Evolutionary conservation across 208 protist genomes (phyloP).

Genomic region (Strigomonas oncopelti): DNA sequence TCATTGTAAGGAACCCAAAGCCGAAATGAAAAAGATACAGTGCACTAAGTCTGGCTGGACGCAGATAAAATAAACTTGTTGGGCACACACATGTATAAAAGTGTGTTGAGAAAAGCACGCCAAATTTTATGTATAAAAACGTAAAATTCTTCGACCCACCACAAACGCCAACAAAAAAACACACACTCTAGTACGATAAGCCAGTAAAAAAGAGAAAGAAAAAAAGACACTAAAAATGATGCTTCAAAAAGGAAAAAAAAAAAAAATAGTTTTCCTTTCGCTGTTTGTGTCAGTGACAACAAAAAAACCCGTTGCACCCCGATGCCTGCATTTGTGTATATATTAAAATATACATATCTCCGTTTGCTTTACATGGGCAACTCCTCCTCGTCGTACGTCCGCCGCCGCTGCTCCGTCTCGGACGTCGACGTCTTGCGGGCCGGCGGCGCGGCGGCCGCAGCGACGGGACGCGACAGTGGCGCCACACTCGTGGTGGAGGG

Average conservation of each 20-base stretch:
- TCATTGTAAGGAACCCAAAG: neutral
- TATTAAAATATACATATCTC: conserved; percentile 1
- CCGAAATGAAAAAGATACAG: neutral
- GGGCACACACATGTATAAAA: no score
- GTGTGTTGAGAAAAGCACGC: no score
- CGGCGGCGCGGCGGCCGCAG: neutral
- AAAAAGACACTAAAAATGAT: conserved; percentile 3
- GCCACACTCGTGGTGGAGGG: neutral
- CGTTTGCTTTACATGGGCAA: conserved; percentile 22
- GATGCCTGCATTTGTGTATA: neutral
- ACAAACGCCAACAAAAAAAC: no score
- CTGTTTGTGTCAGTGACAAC: neutral
- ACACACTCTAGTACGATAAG: no score
- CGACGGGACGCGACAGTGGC: neutral
- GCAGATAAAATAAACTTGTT: neutral
- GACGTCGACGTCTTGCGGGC: neutral
- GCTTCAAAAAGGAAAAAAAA: neutral
- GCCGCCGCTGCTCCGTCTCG: no score
- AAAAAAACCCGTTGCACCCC: neutral
- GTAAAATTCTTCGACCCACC: no score
- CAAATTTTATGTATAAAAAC: no score
- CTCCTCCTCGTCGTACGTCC: conserved; percentile 33
- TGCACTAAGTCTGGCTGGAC: neutral
- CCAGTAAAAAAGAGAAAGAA: neutral
- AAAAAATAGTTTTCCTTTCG: neutral